Percentiles rank a stretch among this genome's conserved stretches.
Conservation (phyloP, 192 early-diverging fungal species). For the Gaertneriomyces sp. region DNA sequence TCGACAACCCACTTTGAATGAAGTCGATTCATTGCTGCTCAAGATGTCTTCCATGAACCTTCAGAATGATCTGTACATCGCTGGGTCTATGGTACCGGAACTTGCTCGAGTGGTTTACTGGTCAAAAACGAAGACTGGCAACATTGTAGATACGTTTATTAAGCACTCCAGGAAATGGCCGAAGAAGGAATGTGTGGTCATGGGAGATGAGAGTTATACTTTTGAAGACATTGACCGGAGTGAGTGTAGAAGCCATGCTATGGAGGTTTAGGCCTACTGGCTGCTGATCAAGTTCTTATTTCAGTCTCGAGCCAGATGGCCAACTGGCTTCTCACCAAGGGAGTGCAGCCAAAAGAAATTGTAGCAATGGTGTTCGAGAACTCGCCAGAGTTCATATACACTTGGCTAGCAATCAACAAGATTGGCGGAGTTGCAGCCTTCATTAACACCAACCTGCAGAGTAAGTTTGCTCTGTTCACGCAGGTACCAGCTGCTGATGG, state of each 20-base stretch:
- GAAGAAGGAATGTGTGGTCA: not conserved
- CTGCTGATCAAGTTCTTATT: no score
- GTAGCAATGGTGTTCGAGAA: constrained; percentile 62
- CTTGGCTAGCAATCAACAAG: constrained; percentile 54
- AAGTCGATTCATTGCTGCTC: no score
- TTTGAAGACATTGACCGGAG: not conserved
- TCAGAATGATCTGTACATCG: no score
- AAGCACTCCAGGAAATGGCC: constrained; percentile 2
- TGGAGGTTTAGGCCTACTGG: no score
- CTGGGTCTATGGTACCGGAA: not conserved
- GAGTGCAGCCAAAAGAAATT: constrained; percentile 29
- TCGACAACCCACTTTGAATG: no score
- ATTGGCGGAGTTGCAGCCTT: constrained; percentile 53
- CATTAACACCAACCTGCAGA: constrained; percentile 59
- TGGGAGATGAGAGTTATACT: constrained; percentile 3
- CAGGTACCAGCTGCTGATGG: not conserved
- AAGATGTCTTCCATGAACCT: no score
- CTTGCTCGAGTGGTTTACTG: constrained; percentile 2
- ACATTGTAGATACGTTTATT: not conserved
- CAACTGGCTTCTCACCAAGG: constrained; percentile 13
- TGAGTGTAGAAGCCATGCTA: not conserved
- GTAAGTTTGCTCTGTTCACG: not conserved
- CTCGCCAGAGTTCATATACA: constrained; percentile 51
- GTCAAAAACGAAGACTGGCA: constrained; percentile 4
- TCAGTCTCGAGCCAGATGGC: not conserved